These are phyloP conservation scores for Trapa incisa DNA, from an alignment of 345 rosid species.

Conservation along the genomic window DNA sequence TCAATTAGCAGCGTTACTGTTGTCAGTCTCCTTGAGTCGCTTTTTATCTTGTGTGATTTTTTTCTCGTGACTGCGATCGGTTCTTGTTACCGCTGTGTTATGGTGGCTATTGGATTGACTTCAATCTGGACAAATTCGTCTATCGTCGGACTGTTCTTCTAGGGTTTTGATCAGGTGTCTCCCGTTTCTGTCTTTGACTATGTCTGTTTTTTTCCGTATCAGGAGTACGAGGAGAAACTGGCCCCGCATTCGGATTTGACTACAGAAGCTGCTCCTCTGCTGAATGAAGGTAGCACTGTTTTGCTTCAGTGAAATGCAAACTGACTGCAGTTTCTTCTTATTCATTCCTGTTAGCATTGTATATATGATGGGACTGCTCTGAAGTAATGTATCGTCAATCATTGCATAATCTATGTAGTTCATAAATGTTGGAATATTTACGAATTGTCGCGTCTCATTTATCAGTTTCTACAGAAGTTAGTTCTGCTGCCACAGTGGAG, in stretches of 20 bases:
- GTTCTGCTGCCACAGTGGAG: slow-evolving; percentile 31
- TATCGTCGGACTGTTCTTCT: slow-evolving; percentile 1
- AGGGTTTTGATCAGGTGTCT: slow-evolving; percentile 18
- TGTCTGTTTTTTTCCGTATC: slow-evolving; percentile 32
- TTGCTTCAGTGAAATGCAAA: not conserved
- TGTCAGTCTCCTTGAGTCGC: not conserved
- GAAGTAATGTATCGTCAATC: slow-evolving; percentile 6
- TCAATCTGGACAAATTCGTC: slow-evolving; percentile 8
- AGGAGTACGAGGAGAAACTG: slow-evolving; percentile 84
- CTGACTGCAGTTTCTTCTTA: not conserved
- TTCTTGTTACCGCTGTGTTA: not conserved
- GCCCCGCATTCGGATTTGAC: slow-evolving; percentile 69
- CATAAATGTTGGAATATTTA: slow-evolving; percentile 4
- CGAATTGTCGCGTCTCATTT: slow-evolving; percentile 6
- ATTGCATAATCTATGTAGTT: slow-evolving; percentile 1
- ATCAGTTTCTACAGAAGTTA: slow-evolving; percentile 41
- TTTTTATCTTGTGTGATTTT: not conserved
- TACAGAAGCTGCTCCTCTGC: slow-evolving; percentile 80
- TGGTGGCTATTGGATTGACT: slow-evolving; percentile 14
- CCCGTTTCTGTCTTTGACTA: slow-evolving; percentile 9
- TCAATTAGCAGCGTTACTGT: not conserved
- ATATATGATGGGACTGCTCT: not conserved
- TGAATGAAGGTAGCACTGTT: slow-evolving; percentile 58
- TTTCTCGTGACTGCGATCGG: not conserved
- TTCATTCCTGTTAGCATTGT: slow-evolving; percentile 5